Conservation (phyloP, 352 stramenopile species). For the Phytopythium oedochilum region DNA sequence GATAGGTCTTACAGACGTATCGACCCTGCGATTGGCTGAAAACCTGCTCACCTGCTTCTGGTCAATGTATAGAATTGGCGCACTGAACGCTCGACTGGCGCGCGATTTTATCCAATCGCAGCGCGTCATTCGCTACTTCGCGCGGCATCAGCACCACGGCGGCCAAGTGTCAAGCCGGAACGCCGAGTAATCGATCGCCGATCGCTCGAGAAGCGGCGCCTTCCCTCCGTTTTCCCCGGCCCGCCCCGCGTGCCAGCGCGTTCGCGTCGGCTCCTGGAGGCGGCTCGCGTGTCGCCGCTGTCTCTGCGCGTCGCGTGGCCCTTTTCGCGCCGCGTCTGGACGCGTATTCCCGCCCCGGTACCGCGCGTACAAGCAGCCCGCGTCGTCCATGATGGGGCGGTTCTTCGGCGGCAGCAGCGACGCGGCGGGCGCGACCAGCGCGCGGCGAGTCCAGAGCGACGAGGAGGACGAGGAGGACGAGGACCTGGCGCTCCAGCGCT, state of each 20-base stretch:
- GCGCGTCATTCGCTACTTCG: neutral
- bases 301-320: neutral
- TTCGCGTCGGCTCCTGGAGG: neutral
- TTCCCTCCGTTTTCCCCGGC: neutral
- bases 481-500: slow-evolving; percentile 17
- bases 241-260: neutral
- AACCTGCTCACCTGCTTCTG: too few species aligned
- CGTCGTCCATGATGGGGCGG: neutral
- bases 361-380: neutral
- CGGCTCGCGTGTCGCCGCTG: neutral
- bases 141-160: neutral
- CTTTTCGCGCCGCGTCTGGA: neutral
- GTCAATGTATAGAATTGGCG: neutral
- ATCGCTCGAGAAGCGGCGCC: neutral
- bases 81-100: neutral
- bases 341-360: neutral
- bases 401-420: slow-evolving; percentile 1
- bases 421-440: neutral
- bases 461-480: slow-evolving; percentile 8
- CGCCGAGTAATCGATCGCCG: neutral
- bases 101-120: neutral
- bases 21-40: too few species aligned
- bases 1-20: too few species aligned
- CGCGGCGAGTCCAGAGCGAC: neutral
- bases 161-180: neutral